Conservation (phyloP, 768 basidiomycete species). For the Lactarius quietus region DNA sequence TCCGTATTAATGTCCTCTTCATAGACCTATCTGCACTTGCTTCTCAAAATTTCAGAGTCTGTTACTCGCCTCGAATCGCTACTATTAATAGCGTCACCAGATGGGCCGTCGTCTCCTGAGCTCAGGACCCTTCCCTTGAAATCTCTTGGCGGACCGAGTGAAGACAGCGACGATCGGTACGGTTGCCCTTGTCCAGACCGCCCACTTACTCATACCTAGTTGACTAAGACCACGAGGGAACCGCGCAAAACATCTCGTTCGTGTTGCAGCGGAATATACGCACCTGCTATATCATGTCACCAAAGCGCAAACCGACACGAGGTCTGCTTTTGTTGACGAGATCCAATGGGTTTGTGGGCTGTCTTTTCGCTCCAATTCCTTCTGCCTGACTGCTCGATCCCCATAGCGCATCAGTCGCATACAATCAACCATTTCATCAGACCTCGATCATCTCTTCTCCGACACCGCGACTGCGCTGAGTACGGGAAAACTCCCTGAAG, state of each 20-base stretch:
- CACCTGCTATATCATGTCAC: constrained; percentile 87
- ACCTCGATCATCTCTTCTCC: constrained; percentile 81
- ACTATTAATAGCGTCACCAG: constrained; percentile 62
- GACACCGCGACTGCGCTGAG: constrained; percentile 51
- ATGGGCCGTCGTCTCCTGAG: constrained; percentile 36
- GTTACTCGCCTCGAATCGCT: constrained; percentile 84
- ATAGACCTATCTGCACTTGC: constrained; percentile 78
- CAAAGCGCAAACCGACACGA: constrained; percentile 67
- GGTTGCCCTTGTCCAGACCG: constrained; percentile 33
- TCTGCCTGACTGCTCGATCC: constrained; percentile 17
- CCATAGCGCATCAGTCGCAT: constrained; percentile 78
- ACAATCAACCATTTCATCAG: constrained; percentile 77
- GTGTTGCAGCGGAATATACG: constrained; percentile 88
- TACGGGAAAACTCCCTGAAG: constrained; percentile 50
- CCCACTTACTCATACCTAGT: background rate
- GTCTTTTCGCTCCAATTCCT: constrained; percentile 21
- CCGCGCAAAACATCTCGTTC: constrained; percentile 64
- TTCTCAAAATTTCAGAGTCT: constrained; percentile 91
- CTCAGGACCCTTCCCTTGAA: constrained; percentile 33
- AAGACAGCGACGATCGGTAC: constrained; percentile 43
- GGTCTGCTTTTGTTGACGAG: constrained; percentile 76
- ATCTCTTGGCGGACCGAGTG: constrained; percentile 32
- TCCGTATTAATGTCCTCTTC: constrained; percentile 6
- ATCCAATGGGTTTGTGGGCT: constrained; percentile 70
- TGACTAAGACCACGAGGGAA: constrained; percentile 43